Conservation (phyloP, 768 basidiomycete genomes). For the Russula sp. region DNA sequence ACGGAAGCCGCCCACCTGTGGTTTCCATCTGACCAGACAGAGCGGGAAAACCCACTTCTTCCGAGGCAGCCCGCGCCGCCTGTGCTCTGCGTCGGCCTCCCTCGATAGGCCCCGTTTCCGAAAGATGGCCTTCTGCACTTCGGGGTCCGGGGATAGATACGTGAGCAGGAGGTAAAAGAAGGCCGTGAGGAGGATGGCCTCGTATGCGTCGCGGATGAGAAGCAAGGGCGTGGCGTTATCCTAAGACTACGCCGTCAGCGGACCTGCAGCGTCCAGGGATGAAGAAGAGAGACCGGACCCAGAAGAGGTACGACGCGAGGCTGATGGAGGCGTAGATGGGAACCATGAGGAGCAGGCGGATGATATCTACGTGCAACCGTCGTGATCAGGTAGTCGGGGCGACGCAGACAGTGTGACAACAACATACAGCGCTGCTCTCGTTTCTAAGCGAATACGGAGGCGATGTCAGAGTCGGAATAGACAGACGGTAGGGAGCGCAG, state of each 20-base stretch:
- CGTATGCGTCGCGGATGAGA: constrained; percentile 68
- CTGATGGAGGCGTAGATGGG: constrained; percentile 67
- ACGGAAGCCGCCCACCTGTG: constrained; percentile 37
- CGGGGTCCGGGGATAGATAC: constrained; percentile 58
- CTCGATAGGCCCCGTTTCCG: constrained; percentile 51
- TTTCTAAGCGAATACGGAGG: constrained; percentile 41
- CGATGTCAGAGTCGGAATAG: neutral
- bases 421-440: constrained; percentile 58
- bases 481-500: neutral
- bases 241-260: constrained; percentile 29
- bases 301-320: constrained; percentile 64
- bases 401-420: neutral
- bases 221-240: constrained; percentile 64
- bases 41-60: constrained; percentile 69
- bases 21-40: constrained; percentile 55
- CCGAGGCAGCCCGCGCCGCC: constrained; percentile 39
- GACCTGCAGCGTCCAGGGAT: neutral
- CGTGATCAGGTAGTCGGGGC: constrained; percentile 3
- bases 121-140: constrained; percentile 58
- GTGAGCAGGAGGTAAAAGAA: constrained; percentile 75
- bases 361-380: constrained; percentile 44
- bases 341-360: constrained; percentile 73
- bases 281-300: constrained; percentile 37
- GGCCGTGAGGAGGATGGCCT: constrained; percentile 65
- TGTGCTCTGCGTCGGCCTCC: constrained; percentile 43